Evolutionary conservation across 495 filamentous ascomycete genomes (phyloP).

Genomic region (Chlorociboria aeruginascens): DNA sequence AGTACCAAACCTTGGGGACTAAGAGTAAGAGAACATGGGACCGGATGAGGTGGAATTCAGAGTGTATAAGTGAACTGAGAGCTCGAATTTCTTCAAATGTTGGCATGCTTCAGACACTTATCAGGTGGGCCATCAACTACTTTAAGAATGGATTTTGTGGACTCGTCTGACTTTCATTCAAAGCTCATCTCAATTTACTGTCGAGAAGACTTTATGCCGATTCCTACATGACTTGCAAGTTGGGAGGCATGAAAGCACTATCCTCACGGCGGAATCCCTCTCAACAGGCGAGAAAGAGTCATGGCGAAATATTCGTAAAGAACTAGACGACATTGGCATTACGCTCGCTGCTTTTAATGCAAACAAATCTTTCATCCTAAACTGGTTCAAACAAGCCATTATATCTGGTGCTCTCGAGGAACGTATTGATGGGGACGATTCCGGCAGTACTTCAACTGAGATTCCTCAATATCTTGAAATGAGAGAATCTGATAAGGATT

Average conservation of each 20-base stretch:
- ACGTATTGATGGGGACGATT: not conserved
- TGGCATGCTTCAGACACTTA: not conserved
- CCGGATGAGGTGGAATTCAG: constrained; percentile 6
- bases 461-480: too few relatives aligned
- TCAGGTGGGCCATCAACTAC: not conserved
- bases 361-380: constrained; percentile 27
- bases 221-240: constrained; percentile 3
- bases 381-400: constrained; percentile 23
- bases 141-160: not conserved
- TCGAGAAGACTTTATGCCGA: constrained; percentile 2
- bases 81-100: not conserved
- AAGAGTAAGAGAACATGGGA: constrained; percentile 3
- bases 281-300: constrained; percentile 5
- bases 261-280: constrained; percentile 10
- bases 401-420: constrained; percentile 13
- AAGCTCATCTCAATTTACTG: constrained; percentile 1
- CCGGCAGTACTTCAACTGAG: too few relatives aligned
- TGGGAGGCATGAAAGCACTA: constrained; percentile 5
- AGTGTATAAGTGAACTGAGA: constrained; percentile 3
- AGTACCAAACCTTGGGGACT: constrained; percentile 5
- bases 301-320: constrained; percentile 5
- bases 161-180: not conserved
- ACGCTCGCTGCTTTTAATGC: constrained; percentile 27
- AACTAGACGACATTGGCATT: constrained; percentile 7
- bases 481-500: too few relatives aligned